Percentiles rank a stretch among this genome's conserved stretches.
Conservation (phyloP, 2,329 filamentous ascomycete species). For the Neopestalotiopsis clavispora region DNA sequence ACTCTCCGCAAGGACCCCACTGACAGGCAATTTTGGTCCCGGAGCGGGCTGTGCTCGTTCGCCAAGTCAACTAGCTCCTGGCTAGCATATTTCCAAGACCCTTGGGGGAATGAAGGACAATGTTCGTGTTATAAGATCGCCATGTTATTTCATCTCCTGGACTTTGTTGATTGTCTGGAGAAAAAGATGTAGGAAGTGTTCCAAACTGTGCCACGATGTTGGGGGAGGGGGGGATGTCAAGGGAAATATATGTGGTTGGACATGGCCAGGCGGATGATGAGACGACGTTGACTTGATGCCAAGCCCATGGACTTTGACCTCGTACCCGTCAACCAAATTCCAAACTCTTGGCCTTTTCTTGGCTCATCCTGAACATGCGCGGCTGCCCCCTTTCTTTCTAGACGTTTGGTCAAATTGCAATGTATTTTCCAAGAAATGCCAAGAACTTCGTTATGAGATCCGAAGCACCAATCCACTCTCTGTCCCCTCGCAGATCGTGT, state of each 20-base stretch:
- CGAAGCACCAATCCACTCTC: not conserved
- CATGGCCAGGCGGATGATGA: not conserved
- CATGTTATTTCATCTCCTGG: not conserved
- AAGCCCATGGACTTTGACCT: not conserved
- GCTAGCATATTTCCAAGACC: not conserved
- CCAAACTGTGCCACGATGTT: not conserved
- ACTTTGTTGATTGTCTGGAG: too few species aligned
- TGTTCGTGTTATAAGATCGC: not conserved
- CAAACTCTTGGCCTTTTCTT: slow-evolving; percentile 2
- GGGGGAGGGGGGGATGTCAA: not conserved
- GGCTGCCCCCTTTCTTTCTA: not conserved
- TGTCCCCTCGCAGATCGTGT: not conserved
- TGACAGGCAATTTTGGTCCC: not conserved
- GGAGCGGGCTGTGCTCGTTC: not conserved
- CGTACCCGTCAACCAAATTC: not conserved
- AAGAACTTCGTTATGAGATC: not conserved
- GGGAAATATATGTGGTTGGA: not conserved
- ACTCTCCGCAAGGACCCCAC: not conserved
- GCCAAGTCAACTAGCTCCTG: not conserved
- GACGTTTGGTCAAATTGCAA: not conserved
- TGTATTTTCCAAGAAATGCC: not conserved
- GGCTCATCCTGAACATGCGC: not conserved
- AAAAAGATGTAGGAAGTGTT: not conserved
- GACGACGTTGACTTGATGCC: not conserved
- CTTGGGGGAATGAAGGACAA: not conserved